Conservation (phyloP, 371 early-diverging fungal genomes). For the Phascolomyces articulosus region DNA sequence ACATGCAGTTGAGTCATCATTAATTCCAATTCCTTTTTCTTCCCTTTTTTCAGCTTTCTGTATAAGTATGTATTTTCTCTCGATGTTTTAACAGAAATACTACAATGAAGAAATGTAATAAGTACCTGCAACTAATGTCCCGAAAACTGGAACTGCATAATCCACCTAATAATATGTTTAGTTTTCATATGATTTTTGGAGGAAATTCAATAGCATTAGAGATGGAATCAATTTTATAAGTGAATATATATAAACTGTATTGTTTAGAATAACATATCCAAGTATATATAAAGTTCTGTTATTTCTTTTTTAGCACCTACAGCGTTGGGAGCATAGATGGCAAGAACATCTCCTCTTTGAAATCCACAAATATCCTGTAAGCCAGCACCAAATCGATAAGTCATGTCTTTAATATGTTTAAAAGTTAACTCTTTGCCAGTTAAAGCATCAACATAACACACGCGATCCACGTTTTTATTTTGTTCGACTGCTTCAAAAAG, state of each 20-base stretch:
- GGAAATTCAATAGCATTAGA: too few relatives aligned
- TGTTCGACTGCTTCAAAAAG: neutral
- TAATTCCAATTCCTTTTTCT: too few relatives aligned
- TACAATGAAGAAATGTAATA: too few relatives aligned
- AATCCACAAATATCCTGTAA: constrained; percentile 6
- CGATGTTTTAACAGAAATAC: too few relatives aligned
- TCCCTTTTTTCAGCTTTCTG: too few relatives aligned
- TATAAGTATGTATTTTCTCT: too few relatives aligned
- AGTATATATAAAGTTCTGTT: too few relatives aligned
- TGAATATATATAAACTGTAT: too few relatives aligned
- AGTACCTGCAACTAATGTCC: constrained; percentile 38
- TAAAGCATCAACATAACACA: constrained; percentile 57
- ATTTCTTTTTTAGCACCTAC: constrained; percentile 25
- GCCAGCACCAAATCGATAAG: constrained; percentile 5
- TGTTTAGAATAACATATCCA: too few relatives aligned
- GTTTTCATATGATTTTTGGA: too few relatives aligned
- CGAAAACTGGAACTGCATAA: constrained; percentile 33
- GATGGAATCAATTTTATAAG: too few relatives aligned
- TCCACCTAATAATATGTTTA: constrained; percentile 6
- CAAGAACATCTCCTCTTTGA: constrained; percentile 15
- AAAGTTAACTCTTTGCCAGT: constrained; percentile 61
- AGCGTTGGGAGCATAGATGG: constrained; percentile 15
- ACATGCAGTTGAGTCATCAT: neutral
- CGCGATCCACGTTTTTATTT: constrained; percentile 3
- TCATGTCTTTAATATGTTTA: constrained; percentile 55